Base-by-base conservation (phyloP, 2,329 filamentous ascomycete species). In the Magnaporthiopsis rhizophila region DNA sequence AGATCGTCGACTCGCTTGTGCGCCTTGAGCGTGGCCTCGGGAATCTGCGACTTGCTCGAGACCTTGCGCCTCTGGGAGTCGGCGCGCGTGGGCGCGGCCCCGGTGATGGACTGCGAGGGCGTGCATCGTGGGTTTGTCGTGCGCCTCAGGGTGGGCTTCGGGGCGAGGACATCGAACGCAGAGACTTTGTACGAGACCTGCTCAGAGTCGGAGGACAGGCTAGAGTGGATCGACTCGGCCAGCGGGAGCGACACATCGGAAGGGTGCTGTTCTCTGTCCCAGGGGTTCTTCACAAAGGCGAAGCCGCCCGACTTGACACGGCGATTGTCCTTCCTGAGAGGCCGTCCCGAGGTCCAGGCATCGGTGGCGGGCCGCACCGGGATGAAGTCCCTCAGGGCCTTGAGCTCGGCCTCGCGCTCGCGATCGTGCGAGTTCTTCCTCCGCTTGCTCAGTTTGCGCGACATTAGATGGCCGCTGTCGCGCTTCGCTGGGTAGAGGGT, bases 381-480 rank as follows among this genome's bases (percentile, higher is more conserved):
- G 69, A 88, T 83, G 66, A 83, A 84, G 57, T 86, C 85, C 71
- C 86, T 90, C 89, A 97, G 91, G 64, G 91, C 87, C 72, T 88
- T 90, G 72, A 97, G 92, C 76, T 97, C 92, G 67, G 91, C 91
- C 76, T 97, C 93, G 65, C 94, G 85, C 65, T 89, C 83, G 72
- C 86, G 85, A 67, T 96, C 90, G 67, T 89, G 83, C 69, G 67
- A 65, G 61, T 89, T 88, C 71, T 88, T 87, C 70, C 89, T 86
- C 77, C 91, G 94, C 77, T 91, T 96, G 57, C 89, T 89, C 72
- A 87, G 91, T 66, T 88, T 87, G 65, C 87, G 85, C 62, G 85
- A 76, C 34, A 89, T 76, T 30, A 79, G 79, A 62, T 87, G 84
- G 68, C 83, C 81, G 65, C 81, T 81, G 67, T 81, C 81, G 69